phyloP scores from a whole-genome alignment of 2,329 filamentous ascomycete species.

The Tolypocladium capitatum region DNA sequence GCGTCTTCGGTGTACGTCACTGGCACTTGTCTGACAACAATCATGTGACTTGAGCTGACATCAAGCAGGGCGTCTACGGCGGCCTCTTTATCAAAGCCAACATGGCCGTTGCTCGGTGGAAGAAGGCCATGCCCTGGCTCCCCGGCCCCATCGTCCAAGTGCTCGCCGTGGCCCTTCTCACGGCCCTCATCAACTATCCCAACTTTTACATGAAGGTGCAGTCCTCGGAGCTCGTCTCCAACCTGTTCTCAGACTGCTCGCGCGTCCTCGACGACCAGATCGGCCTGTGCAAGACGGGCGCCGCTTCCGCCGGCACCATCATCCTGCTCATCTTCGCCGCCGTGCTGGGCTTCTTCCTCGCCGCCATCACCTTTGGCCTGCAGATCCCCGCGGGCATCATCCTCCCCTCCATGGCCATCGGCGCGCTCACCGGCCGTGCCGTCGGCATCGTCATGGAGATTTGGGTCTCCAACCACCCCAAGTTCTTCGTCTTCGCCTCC shows the following conservation, averaged over 20 bases:
- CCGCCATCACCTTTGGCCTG: constrained; percentile 81
- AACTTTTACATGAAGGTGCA: constrained; percentile 95
- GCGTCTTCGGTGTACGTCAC: constrained; percentile 56
- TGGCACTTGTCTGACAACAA: neutral
- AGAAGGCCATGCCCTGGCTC: constrained; percentile 51
- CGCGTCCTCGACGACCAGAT: constrained; percentile 73
- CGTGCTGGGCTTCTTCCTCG: constrained; percentile 70
- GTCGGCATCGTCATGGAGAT: constrained; percentile 83
- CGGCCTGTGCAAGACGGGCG: constrained; percentile 77
- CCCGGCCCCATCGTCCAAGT: constrained; percentile 71
- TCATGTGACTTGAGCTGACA: constrained; percentile 3
- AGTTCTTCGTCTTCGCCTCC: constrained; percentile 61
- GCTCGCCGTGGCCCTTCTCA: constrained; percentile 62
- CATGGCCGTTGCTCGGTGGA: constrained; percentile 73
- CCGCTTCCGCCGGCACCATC: constrained; percentile 70
- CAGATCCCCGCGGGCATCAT: constrained; percentile 94
- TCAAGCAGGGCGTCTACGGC: constrained; percentile 64
- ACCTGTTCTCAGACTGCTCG: constrained; percentile 82
- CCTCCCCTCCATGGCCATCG: constrained; percentile 89
- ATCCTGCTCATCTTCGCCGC: constrained; percentile 72
- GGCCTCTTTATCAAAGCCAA: constrained; percentile 92
- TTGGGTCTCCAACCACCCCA: constrained; percentile 66
- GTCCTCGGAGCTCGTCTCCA: constrained; percentile 79
- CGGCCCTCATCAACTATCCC: constrained; percentile 84
- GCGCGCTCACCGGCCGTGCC: constrained; percentile 77